phyloP scores from a whole-genome alignment of 768 basidiomycete genomes.

The Tylopilus subfusipes region DNA sequence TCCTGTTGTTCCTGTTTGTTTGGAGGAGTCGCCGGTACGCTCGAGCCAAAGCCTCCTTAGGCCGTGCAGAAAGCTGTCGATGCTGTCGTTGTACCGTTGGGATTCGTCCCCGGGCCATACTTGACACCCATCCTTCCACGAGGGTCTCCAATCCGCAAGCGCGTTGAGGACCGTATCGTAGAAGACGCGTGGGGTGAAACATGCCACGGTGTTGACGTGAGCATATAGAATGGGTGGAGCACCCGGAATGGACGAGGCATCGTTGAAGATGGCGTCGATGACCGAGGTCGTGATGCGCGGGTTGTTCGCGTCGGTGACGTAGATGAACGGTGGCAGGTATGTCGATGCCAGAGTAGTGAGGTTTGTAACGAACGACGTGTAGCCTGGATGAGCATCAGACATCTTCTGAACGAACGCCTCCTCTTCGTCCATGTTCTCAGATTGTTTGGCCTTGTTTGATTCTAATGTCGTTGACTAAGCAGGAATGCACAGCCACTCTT shows the following conservation, averaged over 20 bases:
- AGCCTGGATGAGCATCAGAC: slow-evolving; percentile 21
- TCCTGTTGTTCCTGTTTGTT: slow-evolving; percentile 32
- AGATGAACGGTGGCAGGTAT: slow-evolving; percentile 62
- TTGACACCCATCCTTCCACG: slow-evolving; percentile 58
- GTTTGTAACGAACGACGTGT: slow-evolving; percentile 23
- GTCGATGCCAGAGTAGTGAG: slow-evolving; percentile 31
- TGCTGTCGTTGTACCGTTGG: slow-evolving; percentile 55
- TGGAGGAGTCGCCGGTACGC: slow-evolving; percentile 2
- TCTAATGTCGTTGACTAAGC: slow-evolving; percentile 16
- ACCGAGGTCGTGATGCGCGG: slow-evolving; percentile 44
- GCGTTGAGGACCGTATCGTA: slow-evolving; percentile 65
- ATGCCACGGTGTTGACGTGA: slow-evolving; percentile 52
- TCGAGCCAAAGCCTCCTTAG: slow-evolving; percentile 39
- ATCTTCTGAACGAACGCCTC: slow-evolving; percentile 3
- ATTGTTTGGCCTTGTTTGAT: slow-evolving; percentile 17
- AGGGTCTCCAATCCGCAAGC: slow-evolving; percentile 51
- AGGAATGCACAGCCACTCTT: neutral
- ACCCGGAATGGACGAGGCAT: slow-evolving; percentile 7
- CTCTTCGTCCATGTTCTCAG: slow-evolving; percentile 17
- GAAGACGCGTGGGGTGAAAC: slow-evolving; percentile 58
- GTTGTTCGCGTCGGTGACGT: slow-evolving; percentile 56
- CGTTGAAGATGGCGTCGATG: slow-evolving; percentile 16
- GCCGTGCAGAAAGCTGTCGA: slow-evolving; percentile 72
- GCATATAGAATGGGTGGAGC: slow-evolving; percentile 38
- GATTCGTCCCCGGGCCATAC: slow-evolving; percentile 49